phyloP scores from a whole-genome alignment of 768 basidiomycete genomes.

The Grammothele lineata region DNA sequence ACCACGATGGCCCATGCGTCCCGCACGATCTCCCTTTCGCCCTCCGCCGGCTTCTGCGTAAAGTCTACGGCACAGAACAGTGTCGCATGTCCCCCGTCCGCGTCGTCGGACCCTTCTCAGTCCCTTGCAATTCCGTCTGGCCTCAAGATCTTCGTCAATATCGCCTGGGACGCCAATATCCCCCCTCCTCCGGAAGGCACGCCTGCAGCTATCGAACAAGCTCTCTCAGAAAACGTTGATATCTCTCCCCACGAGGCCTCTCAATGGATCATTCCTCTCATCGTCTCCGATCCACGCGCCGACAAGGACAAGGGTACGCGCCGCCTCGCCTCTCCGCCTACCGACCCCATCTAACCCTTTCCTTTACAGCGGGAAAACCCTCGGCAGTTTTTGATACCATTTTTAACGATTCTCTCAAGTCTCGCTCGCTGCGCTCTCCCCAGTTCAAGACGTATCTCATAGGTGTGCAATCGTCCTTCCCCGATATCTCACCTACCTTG shows the following conservation, averaged over 20 bases:
- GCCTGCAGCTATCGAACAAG: constrained; percentile 54
- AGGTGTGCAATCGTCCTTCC: constrained; percentile 38
- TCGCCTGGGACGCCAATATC: constrained; percentile 65
- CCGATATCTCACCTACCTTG: neutral
- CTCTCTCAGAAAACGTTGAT: constrained; percentile 47
- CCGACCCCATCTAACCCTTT: neutral
- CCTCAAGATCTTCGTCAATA: constrained; percentile 69
- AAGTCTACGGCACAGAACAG: constrained; percentile 50
- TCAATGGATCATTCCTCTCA: constrained; percentile 64
- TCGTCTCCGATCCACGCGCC: constrained; percentile 58
- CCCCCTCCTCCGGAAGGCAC: constrained; percentile 63
- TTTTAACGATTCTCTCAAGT: constrained; percentile 55
- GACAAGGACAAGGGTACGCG: constrained; percentile 70
- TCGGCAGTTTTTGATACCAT: constrained; percentile 74
- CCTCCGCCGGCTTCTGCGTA: constrained; percentile 67
- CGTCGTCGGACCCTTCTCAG: neutral
- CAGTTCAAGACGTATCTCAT: constrained; percentile 68
- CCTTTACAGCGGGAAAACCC: constrained; percentile 55
- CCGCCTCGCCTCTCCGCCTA: constrained; percentile 5
- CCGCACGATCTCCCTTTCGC: constrained; percentile 40
- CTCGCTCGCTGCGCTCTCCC: constrained; percentile 52
- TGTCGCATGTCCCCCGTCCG: constrained; percentile 20
- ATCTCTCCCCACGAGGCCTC: constrained; percentile 34
- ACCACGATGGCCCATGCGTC: constrained; percentile 8
- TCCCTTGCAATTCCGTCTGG: constrained; percentile 38